Conservation (phyloP, 2,329 filamentous ascomycete species). For the Phyllachora maydis region DNA sequence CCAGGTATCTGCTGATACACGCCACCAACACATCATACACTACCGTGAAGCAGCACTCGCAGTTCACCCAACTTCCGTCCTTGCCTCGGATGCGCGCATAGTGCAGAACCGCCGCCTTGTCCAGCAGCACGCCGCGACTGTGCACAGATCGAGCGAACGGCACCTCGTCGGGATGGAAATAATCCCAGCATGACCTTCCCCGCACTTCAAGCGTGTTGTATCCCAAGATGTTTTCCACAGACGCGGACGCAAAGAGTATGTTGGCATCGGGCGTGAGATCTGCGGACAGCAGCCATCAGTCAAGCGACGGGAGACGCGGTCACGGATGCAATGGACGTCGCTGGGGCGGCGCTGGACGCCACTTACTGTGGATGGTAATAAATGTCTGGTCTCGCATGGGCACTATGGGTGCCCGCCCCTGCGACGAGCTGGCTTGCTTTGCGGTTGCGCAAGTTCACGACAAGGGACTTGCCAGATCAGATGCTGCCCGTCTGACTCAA, state of each 20-base stretch:
- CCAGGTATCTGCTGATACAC: constrained; percentile 58
- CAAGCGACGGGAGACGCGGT: no score
- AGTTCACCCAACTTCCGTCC: constrained; percentile 52
- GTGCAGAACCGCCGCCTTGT: constrained; percentile 69
- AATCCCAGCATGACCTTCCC: constrained; percentile 63
- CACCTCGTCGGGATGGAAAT: constrained; percentile 67
- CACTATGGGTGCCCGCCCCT: constrained; percentile 33
- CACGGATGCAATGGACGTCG: no score
- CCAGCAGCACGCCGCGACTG: constrained; percentile 50
- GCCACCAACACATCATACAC: constrained; percentile 78
- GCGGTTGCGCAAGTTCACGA: no score
- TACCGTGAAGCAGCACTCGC: constrained; percentile 77
- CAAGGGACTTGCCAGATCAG: no score
- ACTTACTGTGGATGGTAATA: constrained; percentile 74
- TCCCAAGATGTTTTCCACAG: constrained; percentile 64
- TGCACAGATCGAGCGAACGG: constrained; percentile 55
- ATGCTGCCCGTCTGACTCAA: no score
- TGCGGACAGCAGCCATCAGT: no score
- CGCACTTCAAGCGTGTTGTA: constrained; percentile 58
- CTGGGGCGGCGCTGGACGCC: no score
- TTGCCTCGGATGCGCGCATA: constrained; percentile 55
- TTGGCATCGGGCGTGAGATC: constrained; percentile 57
- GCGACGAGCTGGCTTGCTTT: constrained; percentile 6
- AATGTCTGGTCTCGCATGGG: constrained; percentile 71
- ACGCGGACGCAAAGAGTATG: constrained; percentile 69